These are phyloP conservation scores for Tetrahymena elliotti DNA, from an alignment of 73 alveolate genomes.

Conservation along the genomic window DNA sequence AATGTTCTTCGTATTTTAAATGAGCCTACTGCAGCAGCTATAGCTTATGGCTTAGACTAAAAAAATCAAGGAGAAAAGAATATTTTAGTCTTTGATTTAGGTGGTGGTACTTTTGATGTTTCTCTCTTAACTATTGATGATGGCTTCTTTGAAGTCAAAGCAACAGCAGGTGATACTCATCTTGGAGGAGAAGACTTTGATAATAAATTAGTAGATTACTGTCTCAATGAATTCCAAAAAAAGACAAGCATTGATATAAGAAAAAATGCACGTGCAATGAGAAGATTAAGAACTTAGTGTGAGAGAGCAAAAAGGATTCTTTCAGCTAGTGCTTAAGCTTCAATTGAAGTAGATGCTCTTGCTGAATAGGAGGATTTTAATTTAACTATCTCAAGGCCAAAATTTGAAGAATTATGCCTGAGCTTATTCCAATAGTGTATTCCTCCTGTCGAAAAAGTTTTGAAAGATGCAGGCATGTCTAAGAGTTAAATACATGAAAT, in stretches of 20 bases:
- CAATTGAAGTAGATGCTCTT: conserved; percentile 60
- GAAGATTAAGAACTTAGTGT: conserved; percentile 56
- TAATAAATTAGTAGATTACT: neutral
- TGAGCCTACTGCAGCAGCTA: conserved; percentile 72
- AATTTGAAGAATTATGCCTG: conserved; percentile 64
- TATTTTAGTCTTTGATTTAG: conserved; percentile 46
- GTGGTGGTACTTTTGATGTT: conserved; percentile 64
- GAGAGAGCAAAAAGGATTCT: conserved; percentile 69
- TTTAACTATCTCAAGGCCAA: conserved; percentile 47
- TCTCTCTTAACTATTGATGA: conserved; percentile 24
- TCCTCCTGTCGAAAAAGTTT: conserved; percentile 45
- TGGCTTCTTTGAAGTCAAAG: conserved; percentile 46
- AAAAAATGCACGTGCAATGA: conserved; percentile 2
- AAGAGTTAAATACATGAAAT: conserved; percentile 53
- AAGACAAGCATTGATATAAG: neutral
- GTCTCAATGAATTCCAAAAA: neutral
- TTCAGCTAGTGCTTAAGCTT: conserved; percentile 52
- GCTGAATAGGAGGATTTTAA: conserved; percentile 54
- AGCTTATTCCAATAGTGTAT: conserved; percentile 51
- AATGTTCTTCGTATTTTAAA: conserved; percentile 47
- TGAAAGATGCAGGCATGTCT: conserved; percentile 18
- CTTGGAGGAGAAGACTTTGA: conserved; percentile 48
- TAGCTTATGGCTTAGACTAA: conserved; percentile 52
- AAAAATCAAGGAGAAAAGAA: neutral
- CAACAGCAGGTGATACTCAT: conserved; percentile 47